Conservation (phyloP, 2,329 filamentous ascomycete genomes). For the Balansia obtecta region DNA sequence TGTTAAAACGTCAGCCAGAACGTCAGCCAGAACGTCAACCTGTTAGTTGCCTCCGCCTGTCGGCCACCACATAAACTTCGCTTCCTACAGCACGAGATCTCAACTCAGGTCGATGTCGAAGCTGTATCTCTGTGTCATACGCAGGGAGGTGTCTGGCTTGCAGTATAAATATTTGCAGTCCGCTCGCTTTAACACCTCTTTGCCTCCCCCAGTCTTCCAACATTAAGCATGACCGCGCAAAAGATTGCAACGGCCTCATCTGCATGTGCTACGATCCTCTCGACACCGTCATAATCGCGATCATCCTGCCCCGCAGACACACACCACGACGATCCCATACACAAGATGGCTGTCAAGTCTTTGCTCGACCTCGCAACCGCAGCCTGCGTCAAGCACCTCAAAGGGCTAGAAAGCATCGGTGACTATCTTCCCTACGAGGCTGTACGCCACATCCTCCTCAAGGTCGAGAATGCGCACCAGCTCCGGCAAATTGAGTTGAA, state of each 20-base stretch:
- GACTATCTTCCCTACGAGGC: constrained; percentile 52
- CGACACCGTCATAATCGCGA: background rate
- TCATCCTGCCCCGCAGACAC: too few species aligned
- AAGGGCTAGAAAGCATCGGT: constrained; percentile 55
- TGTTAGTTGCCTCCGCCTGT: too few species aligned
- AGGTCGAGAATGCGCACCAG: constrained; percentile 61
- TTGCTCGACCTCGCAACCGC: constrained; percentile 38
- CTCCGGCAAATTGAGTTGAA: constrained; percentile 62
- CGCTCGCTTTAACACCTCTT: background rate
- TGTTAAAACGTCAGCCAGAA: too few species aligned
- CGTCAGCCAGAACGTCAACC: too few species aligned
- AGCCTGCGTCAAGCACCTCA: constrained; percentile 40
- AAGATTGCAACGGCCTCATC: background rate
- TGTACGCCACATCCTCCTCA: constrained; percentile 54
- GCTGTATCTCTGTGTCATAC: background rate
- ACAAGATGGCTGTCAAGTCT: constrained; percentile 32
- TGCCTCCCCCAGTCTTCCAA: background rate
- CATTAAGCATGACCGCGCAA: constrained; percentile 1
- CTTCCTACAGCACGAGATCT: background rate
- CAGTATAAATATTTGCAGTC: background rate
- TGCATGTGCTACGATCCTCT: background rate
- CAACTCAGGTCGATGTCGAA: background rate
- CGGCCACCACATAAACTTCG: background rate
- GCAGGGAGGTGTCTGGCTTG: background rate
- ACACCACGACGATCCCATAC: background rate